Conservation (phyloP, 2,329 filamentous ascomycete genomes). For the Cercospora zeina region DNA sequence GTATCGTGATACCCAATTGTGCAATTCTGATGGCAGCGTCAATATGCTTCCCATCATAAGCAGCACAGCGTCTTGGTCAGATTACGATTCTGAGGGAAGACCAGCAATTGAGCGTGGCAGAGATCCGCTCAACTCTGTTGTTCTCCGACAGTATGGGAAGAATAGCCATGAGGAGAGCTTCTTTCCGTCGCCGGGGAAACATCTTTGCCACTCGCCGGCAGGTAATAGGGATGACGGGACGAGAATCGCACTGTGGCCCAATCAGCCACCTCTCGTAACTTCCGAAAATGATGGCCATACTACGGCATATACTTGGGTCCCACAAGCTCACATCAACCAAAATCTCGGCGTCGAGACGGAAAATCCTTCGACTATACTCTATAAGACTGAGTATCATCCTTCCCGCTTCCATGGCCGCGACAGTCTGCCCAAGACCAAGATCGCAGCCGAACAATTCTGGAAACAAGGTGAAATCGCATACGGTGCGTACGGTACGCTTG, state of each 20-base stretch:
- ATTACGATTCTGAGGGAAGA: slow-evolving; percentile 20
- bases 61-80: slow-evolving; percentile 27
- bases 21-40: slow-evolving; percentile 21
- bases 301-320: slow-evolving; percentile 27
- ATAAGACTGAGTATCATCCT: slow-evolving; percentile 20
- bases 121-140: slow-evolving; percentile 15
- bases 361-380: slow-evolving; percentile 23
- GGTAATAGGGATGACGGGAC: slow-evolving; percentile 23
- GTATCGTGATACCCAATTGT: slow-evolving; percentile 26
- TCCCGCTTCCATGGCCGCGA: slow-evolving; percentile 18
- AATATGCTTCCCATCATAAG: slow-evolving; percentile 27
- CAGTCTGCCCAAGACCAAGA: slow-evolving; percentile 21
- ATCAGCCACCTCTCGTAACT: slow-evolving; percentile 24
- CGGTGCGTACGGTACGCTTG: slow-evolving; percentile 21
- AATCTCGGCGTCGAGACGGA: slow-evolving; percentile 19
- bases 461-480: slow-evolving; percentile 23
- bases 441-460: slow-evolving; percentile 26
- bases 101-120: slow-evolving; percentile 20
- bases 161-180: slow-evolving; percentile 22
- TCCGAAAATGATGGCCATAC: slow-evolving; percentile 18
- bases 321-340: slow-evolving; percentile 21
- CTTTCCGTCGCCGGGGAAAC: slow-evolving; percentile 18
- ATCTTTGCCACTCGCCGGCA: slow-evolving; percentile 20
- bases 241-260: slow-evolving; percentile 24
- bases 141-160: slow-evolving; percentile 23